Conservation (phyloP, 306 rosid species). For the Casuarina glauca region DNA sequence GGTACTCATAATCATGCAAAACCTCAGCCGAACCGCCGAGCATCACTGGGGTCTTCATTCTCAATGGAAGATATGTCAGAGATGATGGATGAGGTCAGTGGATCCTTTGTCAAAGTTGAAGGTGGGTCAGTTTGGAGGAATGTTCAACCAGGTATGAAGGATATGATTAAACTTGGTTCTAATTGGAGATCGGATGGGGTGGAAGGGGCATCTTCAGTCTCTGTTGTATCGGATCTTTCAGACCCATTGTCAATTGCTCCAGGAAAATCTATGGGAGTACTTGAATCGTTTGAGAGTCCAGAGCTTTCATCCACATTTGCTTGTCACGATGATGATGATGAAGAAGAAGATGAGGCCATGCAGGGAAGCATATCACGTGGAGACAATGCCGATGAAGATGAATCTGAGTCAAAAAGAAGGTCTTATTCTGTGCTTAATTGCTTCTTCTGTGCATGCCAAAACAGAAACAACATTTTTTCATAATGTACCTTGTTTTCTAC, state of each 20-base stretch:
- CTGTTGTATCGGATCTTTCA: constrained; percentile 56
- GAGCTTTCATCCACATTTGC: constrained; percentile 74
- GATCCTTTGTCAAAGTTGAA: constrained; percentile 42
- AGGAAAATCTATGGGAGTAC: constrained; percentile 38
- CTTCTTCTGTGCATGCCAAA: constrained; percentile 16
- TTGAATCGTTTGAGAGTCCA: constrained; percentile 57
- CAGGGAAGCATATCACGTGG: constrained; percentile 48
- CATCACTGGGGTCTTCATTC: constrained; percentile 39
- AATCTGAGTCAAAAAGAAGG: constrained; percentile 78
- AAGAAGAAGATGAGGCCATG: constrained; percentile 45
- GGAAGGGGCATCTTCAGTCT: constrained; percentile 66
- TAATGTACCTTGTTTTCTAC: constrained; percentile 26
- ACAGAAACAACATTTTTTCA: not conserved
- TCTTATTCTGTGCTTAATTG: constrained; percentile 16
- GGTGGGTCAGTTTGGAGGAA: constrained; percentile 52
- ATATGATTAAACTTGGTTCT: constrained; percentile 28
- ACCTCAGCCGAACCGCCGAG: constrained; percentile 61
- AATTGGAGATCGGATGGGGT: constrained; percentile 56
- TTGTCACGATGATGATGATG: constrained; percentile 53
- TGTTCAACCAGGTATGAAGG: constrained; percentile 43
- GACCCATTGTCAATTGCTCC: constrained; percentile 49
- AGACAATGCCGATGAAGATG: constrained; percentile 56
- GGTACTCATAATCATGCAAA: constrained; percentile 77
- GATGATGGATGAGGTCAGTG: constrained; percentile 50
- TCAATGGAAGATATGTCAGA: constrained; percentile 51